Conservation (phyloP, 345 rosid species). For the Leavenworthia alabamica region DNA sequence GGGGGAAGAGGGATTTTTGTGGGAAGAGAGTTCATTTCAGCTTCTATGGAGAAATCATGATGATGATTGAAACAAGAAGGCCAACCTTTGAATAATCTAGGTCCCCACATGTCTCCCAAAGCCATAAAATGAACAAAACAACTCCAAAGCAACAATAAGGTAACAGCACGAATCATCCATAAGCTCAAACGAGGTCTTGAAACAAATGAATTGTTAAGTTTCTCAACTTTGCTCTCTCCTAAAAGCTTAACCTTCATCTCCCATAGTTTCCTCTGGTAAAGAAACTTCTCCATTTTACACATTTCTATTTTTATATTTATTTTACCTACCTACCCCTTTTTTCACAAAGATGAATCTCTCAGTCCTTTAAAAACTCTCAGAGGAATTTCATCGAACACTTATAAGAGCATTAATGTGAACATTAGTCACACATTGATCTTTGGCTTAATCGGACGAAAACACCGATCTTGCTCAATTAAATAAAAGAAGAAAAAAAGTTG, state of each 20-base stretch:
- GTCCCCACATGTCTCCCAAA: conserved; percentile 79
- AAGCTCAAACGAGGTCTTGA: conserved; percentile 61
- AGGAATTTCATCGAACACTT: conserved; percentile 26
- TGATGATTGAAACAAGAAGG: conserved; percentile 71
- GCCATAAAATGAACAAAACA: conserved; percentile 72
- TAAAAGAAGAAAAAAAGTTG: not conserved
- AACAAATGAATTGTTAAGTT: conserved; percentile 42
- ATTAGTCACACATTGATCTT: conserved; percentile 26
- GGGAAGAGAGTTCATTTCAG: conserved; percentile 40
- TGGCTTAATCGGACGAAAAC: not conserved
- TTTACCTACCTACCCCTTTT: not conserved
- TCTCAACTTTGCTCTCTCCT: conserved; percentile 52
- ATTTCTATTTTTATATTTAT: conserved; percentile 1
- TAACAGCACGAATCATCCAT: conserved; percentile 71
- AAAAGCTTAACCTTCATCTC: conserved; percentile 52
- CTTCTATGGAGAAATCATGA: conserved; percentile 33
- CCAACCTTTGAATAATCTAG: conserved; percentile 70
- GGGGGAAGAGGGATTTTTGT: conserved; percentile 58
- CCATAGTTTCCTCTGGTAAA: conserved; percentile 40
- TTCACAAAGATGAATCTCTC: conserved; percentile 14
- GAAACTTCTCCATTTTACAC: conserved; percentile 41
- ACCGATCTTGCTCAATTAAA: conserved; percentile 16
- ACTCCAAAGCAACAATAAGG: conserved; percentile 61
- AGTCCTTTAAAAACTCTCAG: conserved; percentile 4
- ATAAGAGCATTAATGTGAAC: not conserved